Base-by-base conservation (phyloP, 306 rosid genomes). In the Cicer yamashitae region DNA sequence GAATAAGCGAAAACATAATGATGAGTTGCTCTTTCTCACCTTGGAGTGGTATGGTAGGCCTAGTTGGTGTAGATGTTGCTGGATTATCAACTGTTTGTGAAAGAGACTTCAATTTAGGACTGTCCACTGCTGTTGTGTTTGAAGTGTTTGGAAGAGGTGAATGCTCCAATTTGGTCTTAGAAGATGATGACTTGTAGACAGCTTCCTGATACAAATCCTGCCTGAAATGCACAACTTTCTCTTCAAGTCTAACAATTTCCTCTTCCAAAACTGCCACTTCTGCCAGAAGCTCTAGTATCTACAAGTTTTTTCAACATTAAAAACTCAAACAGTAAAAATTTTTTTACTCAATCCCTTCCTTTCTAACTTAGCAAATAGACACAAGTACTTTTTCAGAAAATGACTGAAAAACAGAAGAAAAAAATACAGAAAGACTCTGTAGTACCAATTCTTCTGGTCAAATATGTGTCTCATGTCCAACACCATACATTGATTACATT, bases 261-360 rank as follows among this genome's bases (percentile, higher is more conserved):
- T 96, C 99, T 89, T 96, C 99, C 69, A 96, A 74, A 56, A 96
- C 97, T 38, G 99, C 99, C 84, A 96, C 96, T 85, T 96, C 99
- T 5, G 97, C 98, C 60, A 96, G 82, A 89, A 96, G 98, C 37
- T 81, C 93, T 15, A 92, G 79, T 77, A 87, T 87, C 99, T 94
- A 79, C 7, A 48, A 30, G 4, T 34, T 30, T 38, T 43, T 74
- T 44, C 11, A 60, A 50, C 40, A 62, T 67, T 7, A 72, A 83
- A 82, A 70, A 1, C 37, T 73, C 22, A 57, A 18, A 25, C 10
- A 61, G 9, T 68, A 45, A 81, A 61, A 53, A 13, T 66, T 56
- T 37, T 47, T 18, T 68, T 18, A 73, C 71, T 45, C 59, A 60
- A 65, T 34, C 20, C 13, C 46, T 56, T 61, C 18, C 71, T 76